phyloP scores from a whole-genome alignment of 176 grass and related monocot genomes.

The Melocanna baccifera region DNA sequence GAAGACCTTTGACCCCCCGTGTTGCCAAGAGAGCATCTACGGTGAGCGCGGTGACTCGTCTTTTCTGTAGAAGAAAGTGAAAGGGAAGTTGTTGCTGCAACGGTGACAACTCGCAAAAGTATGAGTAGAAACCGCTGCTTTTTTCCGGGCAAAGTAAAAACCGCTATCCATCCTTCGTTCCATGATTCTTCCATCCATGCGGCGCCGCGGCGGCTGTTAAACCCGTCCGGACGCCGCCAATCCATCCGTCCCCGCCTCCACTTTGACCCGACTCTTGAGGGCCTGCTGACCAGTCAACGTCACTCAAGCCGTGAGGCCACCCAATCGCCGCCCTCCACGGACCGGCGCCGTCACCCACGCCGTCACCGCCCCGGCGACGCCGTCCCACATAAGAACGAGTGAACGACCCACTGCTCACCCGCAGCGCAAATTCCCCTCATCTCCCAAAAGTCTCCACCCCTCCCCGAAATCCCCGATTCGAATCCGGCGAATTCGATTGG shows the following conservation, averaged over 20 bases:
- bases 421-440: conserved; percentile 23
- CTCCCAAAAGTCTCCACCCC: background rate
- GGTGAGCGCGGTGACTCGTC: background rate
- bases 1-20: conserved; percentile 22
- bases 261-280: background rate
- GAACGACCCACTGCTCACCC: conserved; percentile 27
- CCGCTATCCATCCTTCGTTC: background rate
- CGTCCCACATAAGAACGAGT: conserved; percentile 34
- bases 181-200: background rate
- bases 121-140: background rate
- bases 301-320: background rate
- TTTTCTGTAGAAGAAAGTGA: background rate
- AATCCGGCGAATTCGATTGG: conserved; percentile 37
- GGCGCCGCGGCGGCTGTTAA: conserved; percentile 9
- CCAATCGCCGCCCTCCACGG: conserved; percentile 21
- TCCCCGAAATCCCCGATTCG: conserved; percentile 29
- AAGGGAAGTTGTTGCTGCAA: conserved; percentile 1
- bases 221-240: background rate
- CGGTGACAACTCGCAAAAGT: conserved; percentile 7
- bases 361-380: conserved; percentile 24
- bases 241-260: background rate
- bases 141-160: conserved; percentile 35
- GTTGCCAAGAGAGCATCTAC: background rate
- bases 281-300: conserved; percentile 34
- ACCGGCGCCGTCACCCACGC: conserved; percentile 13